Conservation (phyloP, 352 stramenopile species). For the Globisporangium middletonii region DNA sequence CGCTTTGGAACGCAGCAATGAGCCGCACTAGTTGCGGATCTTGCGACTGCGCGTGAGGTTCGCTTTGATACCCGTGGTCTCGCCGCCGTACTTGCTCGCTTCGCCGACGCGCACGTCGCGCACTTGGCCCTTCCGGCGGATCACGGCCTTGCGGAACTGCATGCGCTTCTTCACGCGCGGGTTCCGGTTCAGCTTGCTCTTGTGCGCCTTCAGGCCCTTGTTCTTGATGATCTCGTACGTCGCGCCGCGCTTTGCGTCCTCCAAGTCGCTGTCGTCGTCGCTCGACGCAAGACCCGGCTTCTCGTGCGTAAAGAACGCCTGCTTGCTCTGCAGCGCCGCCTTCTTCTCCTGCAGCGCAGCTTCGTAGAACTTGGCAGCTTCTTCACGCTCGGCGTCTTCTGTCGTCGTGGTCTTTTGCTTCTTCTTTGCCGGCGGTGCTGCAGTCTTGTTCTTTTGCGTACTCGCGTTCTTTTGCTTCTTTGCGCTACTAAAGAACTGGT, state of each 20-base stretch:
- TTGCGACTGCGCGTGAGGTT: slow-evolving; percentile 88
- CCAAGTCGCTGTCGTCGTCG: slow-evolving; percentile 60
- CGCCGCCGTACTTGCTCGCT: slow-evolving; percentile 81
- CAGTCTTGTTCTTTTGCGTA: slow-evolving; percentile 20
- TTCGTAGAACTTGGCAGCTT: slow-evolving; percentile 77
- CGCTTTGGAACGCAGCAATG: too few relatives aligned
- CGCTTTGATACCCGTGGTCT: slow-evolving; percentile 88
- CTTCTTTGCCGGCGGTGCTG: slow-evolving; percentile 15
- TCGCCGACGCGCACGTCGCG: slow-evolving; percentile 88
- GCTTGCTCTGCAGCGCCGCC: slow-evolving; percentile 56
- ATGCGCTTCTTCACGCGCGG: slow-evolving; percentile 98
- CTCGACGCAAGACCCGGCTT: slow-evolving; percentile 41
- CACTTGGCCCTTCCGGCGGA: slow-evolving; percentile 96
- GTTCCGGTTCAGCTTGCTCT: slow-evolving; percentile 98
- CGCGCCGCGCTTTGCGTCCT: slow-evolving; percentile 89
- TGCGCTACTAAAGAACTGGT: slow-evolving; percentile 58
- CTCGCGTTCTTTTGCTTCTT: slow-evolving; percentile 14
- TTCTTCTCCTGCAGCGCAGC: slow-evolving; percentile 42
- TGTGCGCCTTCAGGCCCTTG: slow-evolving; percentile 96
- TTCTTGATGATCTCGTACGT: slow-evolving; percentile 98
- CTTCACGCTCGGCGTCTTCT: slow-evolving; percentile 31
- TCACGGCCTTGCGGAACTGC: slow-evolving; percentile 97
- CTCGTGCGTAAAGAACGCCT: slow-evolving; percentile 75
- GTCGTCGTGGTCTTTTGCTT: slow-evolving; percentile 37
- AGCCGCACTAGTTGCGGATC: slow-evolving; percentile 63